phyloP scores from a whole-genome alignment of 2,329 filamentous ascomycete species.

The Metarhizium anisopliae region DNA sequence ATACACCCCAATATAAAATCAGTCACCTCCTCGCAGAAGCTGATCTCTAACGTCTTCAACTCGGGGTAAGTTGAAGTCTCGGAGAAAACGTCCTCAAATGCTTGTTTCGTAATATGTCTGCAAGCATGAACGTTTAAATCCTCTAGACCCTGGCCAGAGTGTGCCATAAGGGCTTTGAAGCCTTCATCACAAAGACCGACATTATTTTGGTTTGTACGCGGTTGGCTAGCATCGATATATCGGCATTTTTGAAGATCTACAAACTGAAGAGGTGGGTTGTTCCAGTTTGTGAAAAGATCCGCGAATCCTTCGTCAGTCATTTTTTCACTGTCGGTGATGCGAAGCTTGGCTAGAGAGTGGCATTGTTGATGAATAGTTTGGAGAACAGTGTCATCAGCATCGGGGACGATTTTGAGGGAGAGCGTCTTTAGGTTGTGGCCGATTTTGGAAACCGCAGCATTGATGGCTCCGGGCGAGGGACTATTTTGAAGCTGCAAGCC shows the following conservation, averaged over 20 bases:
- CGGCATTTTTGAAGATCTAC: constrained; percentile 73
- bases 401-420: constrained; percentile 61
- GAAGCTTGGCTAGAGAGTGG: constrained; percentile 61
- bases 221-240: constrained; percentile 61
- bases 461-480: constrained; percentile 48
- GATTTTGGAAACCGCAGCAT: constrained; percentile 50
- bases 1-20: constrained; percentile 55
- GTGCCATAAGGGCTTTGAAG: constrained; percentile 74
- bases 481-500: constrained; percentile 57
- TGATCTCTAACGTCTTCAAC: constrained; percentile 65
- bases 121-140: constrained; percentile 74
- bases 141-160: constrained; percentile 61
- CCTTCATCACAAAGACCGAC: constrained; percentile 68
- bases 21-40: constrained; percentile 62
- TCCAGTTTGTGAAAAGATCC: constrained; percentile 66
- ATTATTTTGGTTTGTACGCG: constrained; percentile 53
- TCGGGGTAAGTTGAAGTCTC: constrained; percentile 53
- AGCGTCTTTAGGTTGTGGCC: constrained; percentile 66
- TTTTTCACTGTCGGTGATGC: constrained; percentile 66
- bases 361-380: constrained; percentile 63
- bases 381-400: constrained; percentile 61
- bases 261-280: constrained; percentile 59
- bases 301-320: constrained; percentile 70
- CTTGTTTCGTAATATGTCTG: constrained; percentile 64
- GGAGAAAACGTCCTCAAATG: constrained; percentile 68